Evolutionary conservation across 768 basidiomycete species (phyloP).

Genomic region (Coprinopsis strossmayeri): DNA sequence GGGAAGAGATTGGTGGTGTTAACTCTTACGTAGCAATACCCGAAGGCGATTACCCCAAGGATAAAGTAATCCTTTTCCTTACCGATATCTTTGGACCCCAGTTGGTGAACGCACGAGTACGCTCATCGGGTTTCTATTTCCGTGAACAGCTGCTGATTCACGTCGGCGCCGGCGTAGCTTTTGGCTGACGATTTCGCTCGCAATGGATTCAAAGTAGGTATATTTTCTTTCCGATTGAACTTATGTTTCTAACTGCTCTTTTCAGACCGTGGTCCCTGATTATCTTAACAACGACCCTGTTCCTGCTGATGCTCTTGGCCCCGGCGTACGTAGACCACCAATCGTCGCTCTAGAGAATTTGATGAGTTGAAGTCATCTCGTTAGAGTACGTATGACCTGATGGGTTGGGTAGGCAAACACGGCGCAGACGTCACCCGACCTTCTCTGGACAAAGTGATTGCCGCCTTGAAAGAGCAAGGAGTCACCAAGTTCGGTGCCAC

Average conservation of each 20-base stretch:
- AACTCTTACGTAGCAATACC: slow-evolving; percentile 50
- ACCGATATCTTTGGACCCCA: slow-evolving; percentile 47
- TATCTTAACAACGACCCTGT: slow-evolving; percentile 10
- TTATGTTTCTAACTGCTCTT: too few relatives aligned
- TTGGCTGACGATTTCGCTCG: slow-evolving; percentile 36
- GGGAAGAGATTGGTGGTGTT: slow-evolving; percentile 41
- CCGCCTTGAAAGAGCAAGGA: slow-evolving; percentile 50
- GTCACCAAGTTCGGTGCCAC: slow-evolving; percentile 51
- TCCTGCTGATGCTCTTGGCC: slow-evolving; percentile 4
- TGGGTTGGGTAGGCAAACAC: slow-evolving; percentile 40
- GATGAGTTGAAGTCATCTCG: not conserved
- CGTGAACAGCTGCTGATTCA: not conserved
- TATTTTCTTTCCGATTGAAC: too few relatives aligned
- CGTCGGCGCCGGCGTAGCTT: slow-evolving; percentile 28
- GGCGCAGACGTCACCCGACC: slow-evolving; percentile 35
- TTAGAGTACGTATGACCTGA: slow-evolving; percentile 30
- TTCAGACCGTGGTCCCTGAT: slow-evolving; percentile 10
- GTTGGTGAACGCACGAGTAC: slow-evolving; percentile 36
- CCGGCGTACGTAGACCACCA: slow-evolving; percentile 2
- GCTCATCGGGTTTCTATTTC: not conserved
- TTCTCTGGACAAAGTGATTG: slow-evolving; percentile 47
- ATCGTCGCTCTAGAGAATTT: too few relatives aligned
- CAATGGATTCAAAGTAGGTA: slow-evolving; percentile 34
- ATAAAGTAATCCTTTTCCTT: slow-evolving; percentile 51
- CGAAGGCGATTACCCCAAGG: slow-evolving; percentile 39